phyloP scores from a whole-genome alignment of 2,329 filamentous ascomycete genomes.

The Colletotrichum tanaceti region DNA sequence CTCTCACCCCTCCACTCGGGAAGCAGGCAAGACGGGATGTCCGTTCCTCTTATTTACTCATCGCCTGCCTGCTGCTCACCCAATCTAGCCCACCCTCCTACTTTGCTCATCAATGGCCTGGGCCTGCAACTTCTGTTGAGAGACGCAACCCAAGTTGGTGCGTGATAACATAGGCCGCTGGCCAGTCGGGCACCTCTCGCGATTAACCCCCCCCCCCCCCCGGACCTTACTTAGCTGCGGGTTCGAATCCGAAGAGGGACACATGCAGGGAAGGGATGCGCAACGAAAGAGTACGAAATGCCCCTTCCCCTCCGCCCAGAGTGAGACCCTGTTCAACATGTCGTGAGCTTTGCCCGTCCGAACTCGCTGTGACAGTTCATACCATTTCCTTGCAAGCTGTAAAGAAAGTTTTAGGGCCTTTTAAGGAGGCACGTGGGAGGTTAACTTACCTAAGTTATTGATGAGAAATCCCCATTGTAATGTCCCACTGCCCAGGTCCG shows the following conservation, averaged over 20 bases:
- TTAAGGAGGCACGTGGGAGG: too few species aligned
- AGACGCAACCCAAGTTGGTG: conserved; percentile 9
- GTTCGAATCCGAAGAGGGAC: conserved; percentile 13
- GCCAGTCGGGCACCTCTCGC: conserved; percentile 23
- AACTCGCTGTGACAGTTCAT: conserved; percentile 14
- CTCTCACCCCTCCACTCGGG: neutral
- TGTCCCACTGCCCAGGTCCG: conserved; percentile 15
- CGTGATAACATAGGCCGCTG: conserved; percentile 15
- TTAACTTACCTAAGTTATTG: too few species aligned
- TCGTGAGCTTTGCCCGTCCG: conserved; percentile 4
- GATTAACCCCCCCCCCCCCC: conserved; percentile 1
- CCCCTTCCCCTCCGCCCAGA: neutral
- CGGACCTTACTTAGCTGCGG: conserved; percentile 14
- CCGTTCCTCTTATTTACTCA: conserved; percentile 31
- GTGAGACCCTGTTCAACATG: conserved; percentile 4
- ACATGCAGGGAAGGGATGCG: conserved; percentile 24
- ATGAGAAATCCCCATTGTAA: conserved; percentile 9
- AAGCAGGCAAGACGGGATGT: conserved; percentile 26
- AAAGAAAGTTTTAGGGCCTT: neutral
- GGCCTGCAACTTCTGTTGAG: conserved; percentile 27
- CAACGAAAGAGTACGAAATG: conserved; percentile 10
- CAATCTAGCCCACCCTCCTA: conserved; percentile 18
- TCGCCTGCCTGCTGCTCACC: conserved; percentile 18
- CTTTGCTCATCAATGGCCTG: conserved; percentile 7
- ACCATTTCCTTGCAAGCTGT: conserved; percentile 28